Base-by-base conservation (phyloP, 2,329 filamentous ascomycete genomes). In the Orbilia ellipsospora region DNA sequence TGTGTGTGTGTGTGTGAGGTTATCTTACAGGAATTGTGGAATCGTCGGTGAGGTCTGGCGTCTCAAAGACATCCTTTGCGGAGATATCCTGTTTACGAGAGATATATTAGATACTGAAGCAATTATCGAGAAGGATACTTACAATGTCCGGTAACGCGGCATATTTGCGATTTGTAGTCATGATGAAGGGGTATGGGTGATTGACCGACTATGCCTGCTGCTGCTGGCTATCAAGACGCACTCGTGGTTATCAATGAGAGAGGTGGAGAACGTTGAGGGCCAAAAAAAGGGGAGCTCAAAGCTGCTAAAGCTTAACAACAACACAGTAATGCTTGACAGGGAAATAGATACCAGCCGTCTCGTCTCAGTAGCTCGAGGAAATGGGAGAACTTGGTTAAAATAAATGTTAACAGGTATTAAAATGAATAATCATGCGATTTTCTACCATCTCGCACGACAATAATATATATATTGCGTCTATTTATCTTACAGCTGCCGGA, bases 31-130 rank as follows among this genome's bases (percentile, higher is more conserved):
- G 92, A 69, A 93, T 85, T 56, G 93, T 97, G 20, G 93, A 96
- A 82, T 96, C 94, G 81, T 97, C 93, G 68, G 91, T 94, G 78
- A 97, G 85, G 67, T 96, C 94, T 78, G 94, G 94, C 15, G 95
- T 98, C 83, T 98, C 94, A 85, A 97, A 98, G 80, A 97, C 92
- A 81, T 98, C 95, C 78, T 94, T 94, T 12, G 72, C 64, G 28
- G 94, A 93, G 65, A 90, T 91, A 83, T 97, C 94, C 92, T 96
- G 78, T 63, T 31, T 31, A 23, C 20, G 54, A 10, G 31, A n/a
- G 40, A 48, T 36, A 60, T 73, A 62, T 60, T 31, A n/a, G 65
- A 48, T 48, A 18, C 18, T 10, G 31, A 36, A 26, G 23, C 23
- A 31, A 68, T 54, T 54, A 42, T 74, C 26, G 50, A 26, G n/a